phyloP scores from a whole-genome alignment of 805 yeast genomes.

The Ogataea paraovalis region DNA sequence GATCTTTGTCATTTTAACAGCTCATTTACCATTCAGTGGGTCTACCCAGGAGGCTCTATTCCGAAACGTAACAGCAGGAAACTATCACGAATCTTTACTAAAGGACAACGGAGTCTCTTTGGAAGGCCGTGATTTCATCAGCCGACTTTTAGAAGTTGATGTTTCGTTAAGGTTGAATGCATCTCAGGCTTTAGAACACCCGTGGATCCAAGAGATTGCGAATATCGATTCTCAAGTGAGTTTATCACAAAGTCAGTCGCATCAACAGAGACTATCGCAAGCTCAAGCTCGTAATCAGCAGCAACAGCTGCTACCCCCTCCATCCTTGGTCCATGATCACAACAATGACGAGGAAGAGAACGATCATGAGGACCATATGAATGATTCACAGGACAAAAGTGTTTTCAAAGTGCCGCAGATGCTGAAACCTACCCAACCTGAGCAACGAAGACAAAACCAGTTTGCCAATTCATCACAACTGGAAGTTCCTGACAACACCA shows the following conservation, averaged over 20 bases:
- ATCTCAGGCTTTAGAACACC: constrained; percentile 66
- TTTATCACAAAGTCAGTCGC: constrained; percentile 68
- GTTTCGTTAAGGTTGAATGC: constrained; percentile 75
- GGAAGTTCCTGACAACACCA: background rate
- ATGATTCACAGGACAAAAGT: background rate
- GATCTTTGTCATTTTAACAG: constrained; percentile 85
- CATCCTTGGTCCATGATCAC: background rate
- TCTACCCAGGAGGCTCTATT: constrained; percentile 83
- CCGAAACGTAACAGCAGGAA: constrained; percentile 69
- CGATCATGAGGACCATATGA: background rate
- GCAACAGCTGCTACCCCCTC: background rate
- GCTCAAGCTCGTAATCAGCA: constrained; percentile 5
- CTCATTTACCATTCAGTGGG: constrained; percentile 93
- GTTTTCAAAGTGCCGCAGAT: constrained; percentile 22
- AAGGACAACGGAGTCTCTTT: constrained; percentile 55
- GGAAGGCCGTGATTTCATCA: constrained; percentile 70
- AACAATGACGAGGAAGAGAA: background rate
- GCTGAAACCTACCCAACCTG: constrained; percentile 14
- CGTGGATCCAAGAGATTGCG: constrained; percentile 59
- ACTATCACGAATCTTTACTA: constrained; percentile 74
- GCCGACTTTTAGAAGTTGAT: constrained; percentile 67
- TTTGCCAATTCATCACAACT: background rate
- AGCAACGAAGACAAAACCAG: background rate
- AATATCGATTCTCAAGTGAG: constrained; percentile 42
- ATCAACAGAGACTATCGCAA: constrained; percentile 45